A percentile compares a stretch with the other conserved stretches of the same genome.
Conservation (phyloP, 441 rosid genomes). For the Eruca vesicaria region DNA sequence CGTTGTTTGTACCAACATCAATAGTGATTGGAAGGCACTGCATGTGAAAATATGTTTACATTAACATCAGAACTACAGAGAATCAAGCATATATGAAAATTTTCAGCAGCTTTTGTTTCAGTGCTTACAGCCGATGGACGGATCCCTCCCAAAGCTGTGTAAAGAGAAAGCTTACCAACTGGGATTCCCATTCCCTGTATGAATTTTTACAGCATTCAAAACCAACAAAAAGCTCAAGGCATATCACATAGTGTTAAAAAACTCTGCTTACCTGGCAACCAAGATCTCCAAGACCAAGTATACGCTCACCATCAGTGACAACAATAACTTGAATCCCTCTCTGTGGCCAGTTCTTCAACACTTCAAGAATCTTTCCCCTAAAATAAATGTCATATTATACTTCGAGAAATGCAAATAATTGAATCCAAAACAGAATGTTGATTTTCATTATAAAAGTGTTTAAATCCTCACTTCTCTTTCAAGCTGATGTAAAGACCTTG, state of each 20-base stretch:
- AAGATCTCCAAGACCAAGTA: constrained; percentile 85
- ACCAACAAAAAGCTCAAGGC: background rate
- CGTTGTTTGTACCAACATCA: too few species aligned
- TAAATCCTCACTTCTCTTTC: constrained; percentile 71
- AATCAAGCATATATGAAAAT: background rate
- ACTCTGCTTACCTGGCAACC: constrained; percentile 72
- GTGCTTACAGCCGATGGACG: constrained; percentile 75
- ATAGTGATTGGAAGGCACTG: constrained; percentile 82
- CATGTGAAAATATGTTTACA: background rate
- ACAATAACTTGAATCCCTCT: constrained; percentile 79
- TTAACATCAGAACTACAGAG: background rate
- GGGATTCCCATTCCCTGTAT: constrained; percentile 93
- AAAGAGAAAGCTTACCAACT: constrained; percentile 80
- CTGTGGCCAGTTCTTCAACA: constrained; percentile 82
- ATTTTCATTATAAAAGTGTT: background rate
- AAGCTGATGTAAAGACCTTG: constrained; percentile 89
- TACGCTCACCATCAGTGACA: constrained; percentile 86
- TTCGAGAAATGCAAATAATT: background rate
- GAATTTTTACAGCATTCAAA: background rate
- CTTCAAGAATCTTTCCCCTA: constrained; percentile 81
- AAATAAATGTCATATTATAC: background rate
- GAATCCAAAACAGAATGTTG: background rate
- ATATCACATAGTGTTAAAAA: background rate
- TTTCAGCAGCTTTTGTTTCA: background rate
- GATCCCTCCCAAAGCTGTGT: constrained; percentile 80